Conservation (phyloP, 345 rosid species). For the Melaleuca quinquenervia region DNA sequence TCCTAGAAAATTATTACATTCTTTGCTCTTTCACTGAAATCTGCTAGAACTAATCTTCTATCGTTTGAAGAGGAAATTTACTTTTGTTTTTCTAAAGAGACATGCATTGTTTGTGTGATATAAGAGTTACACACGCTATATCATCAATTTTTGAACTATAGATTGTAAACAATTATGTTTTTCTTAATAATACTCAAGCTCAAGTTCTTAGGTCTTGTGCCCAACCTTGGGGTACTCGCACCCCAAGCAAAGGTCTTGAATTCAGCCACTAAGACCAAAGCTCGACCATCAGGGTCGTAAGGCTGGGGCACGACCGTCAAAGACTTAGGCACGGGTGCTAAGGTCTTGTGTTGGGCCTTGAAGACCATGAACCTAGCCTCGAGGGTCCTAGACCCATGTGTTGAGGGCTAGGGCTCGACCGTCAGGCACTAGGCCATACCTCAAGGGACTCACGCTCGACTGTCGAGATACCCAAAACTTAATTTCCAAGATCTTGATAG, state of each 20-base stretch:
- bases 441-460: not conserved
- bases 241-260: not conserved
- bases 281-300: not conserved
- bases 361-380: not conserved
- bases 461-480: rapidly evolving
- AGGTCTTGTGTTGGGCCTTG: not conserved
- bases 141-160: not conserved
- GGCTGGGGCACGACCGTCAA: not conserved
- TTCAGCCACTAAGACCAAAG: not conserved
- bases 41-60: not conserved
- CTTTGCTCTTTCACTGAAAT: not conserved
- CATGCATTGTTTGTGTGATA: not conserved
- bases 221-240: not conserved
- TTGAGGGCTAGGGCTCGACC: not conserved
- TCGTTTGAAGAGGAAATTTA: not conserved
- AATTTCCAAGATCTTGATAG: not conserved
- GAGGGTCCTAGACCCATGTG: not conserved
- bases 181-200: not conserved
- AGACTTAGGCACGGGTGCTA: not conserved
- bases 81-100: not conserved
- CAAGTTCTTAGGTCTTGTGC: not conserved
- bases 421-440: not conserved
- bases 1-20: not conserved
- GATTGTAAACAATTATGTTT: not conserved
- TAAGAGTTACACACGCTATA: not conserved